A percentile compares a stretch with the other conserved stretches of the same genome.
Evolutionary conservation across 169 alveolate species (phyloP).

Genomic region (Besnoitia besnoiti): DNA sequence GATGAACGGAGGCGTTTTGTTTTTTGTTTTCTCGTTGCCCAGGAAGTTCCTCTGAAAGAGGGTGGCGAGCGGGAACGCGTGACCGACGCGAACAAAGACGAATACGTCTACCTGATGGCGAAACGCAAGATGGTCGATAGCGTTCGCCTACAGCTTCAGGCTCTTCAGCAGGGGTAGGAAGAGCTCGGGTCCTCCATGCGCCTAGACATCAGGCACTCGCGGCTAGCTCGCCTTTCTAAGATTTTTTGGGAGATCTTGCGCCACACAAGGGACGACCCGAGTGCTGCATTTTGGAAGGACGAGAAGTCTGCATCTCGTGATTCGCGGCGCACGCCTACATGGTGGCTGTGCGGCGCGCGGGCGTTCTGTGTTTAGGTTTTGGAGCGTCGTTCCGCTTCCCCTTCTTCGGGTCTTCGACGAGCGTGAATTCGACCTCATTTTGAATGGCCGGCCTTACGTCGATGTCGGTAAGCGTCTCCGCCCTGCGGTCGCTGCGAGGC

Average conservation of each 20-base stretch:
- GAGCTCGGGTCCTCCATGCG: neutral
- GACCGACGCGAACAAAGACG: slow-evolving; percentile 5
- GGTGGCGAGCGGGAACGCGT: neutral
- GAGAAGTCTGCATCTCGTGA: no score
- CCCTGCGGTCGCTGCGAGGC: no score
- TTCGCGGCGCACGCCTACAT: neutral
- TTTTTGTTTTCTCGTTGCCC: neutral
- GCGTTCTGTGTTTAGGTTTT: slow-evolving; percentile 72
- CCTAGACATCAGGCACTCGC: no score
- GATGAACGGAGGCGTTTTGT: neutral
- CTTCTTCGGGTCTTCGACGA: slow-evolving; percentile 69
- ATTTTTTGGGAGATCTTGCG: no score
- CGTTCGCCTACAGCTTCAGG: neutral
- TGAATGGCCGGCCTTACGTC: slow-evolving; percentile 77
- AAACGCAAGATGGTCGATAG: neutral
- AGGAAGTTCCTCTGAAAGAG: neutral
- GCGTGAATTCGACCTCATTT: slow-evolving; percentile 78
- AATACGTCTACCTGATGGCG: neutral
- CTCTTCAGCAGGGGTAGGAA: neutral
- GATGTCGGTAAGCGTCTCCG: slow-evolving; percentile 63
- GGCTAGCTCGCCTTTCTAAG: no score
- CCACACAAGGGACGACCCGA: no score
- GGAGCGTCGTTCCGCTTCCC: slow-evolving; percentile 76
- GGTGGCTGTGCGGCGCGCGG: neutral
- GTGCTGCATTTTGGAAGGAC: no score